phyloP scores from a whole-genome alignment of 2,329 filamentous ascomycete genomes.

The Fusarium sp. region DNA sequence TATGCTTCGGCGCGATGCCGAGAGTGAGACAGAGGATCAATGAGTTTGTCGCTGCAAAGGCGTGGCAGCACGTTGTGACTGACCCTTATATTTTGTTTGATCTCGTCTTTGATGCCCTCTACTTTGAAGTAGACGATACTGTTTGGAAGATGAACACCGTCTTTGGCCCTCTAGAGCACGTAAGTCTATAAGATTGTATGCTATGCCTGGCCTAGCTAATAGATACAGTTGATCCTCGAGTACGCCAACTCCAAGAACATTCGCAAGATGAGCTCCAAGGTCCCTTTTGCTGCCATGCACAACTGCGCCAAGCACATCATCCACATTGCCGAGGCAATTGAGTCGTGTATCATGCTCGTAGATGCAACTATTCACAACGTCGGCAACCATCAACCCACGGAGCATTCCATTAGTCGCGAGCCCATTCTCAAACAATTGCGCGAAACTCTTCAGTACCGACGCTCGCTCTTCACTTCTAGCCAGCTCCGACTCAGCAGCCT shows the following conservation, averaged over 20 bases:
- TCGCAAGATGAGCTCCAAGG: conserved; percentile 43
- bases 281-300: conserved; percentile 46
- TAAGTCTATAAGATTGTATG: conserved; percentile 4
- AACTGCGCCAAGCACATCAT: conserved; percentile 49
- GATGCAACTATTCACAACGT: conserved; percentile 36
- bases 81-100: conserved; percentile 49
- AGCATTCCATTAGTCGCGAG: conserved; percentile 1
- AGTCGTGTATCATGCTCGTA: conserved; percentile 43
- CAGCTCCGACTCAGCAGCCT: conserved; percentile 50
- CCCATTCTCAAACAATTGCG: conserved; percentile 43
- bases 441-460: conserved; percentile 48
- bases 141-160: conserved; percentile 48
- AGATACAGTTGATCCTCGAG: conserved; percentile 41
- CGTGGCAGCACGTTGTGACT: conserved; percentile 39
- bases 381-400: conserved; percentile 13
- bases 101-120: conserved; percentile 45
- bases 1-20: conserved; percentile 44
- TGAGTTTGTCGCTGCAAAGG: conserved; percentile 39
- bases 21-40: conserved; percentile 39
- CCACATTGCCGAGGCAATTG: conserved; percentile 46
- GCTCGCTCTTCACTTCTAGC: conserved; percentile 51
- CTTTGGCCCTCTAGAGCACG: conserved; percentile 47
- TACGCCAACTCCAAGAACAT: conserved; percentile 40
- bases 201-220: not conserved
- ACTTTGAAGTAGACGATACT: conserved; percentile 45